A percentile compares a stretch with the other conserved stretches of the same genome.
Evolutionary conservation across 2,329 filamentous ascomycete species (phyloP).

Genomic region (Fusarium transvaalense): DNA sequence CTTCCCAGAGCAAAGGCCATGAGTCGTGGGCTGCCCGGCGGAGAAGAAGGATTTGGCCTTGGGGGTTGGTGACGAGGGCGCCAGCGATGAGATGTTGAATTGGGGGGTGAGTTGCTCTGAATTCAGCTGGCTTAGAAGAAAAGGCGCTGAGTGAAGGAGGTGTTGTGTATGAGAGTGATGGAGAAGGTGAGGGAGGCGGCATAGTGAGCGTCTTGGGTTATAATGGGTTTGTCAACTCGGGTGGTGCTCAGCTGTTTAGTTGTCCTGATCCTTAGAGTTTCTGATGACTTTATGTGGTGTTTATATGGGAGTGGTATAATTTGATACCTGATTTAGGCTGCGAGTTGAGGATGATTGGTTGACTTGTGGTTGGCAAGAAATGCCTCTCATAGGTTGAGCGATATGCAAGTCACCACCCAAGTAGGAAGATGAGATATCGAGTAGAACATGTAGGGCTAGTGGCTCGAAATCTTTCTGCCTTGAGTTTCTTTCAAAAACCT

Average conservation of each 20-base stretch:
- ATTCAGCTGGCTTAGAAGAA: slow-evolving; percentile 23
- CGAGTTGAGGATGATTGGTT: slow-evolving; percentile 32
- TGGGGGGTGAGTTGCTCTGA: slow-evolving; percentile 38
- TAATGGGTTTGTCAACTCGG: background rate
- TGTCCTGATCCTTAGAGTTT: background rate
- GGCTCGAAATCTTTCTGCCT: background rate
- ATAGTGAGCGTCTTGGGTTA: background rate
- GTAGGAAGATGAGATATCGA: too few species aligned
- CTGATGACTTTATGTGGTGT: background rate
- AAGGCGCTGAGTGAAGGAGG: slow-evolving; percentile 35
- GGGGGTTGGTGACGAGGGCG: slow-evolving; percentile 40
- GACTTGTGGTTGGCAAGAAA: slow-evolving; percentile 9
- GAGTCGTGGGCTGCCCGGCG: slow-evolving; percentile 47
- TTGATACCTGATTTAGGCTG: slow-evolving; percentile 35
- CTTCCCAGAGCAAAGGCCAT: slow-evolving; percentile 47
- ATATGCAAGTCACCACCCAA: background rate
- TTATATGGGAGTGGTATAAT: slow-evolving; percentile 13
- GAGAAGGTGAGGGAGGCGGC: slow-evolving; percentile 14
- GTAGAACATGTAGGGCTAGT: background rate
- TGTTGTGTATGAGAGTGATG: slow-evolving; percentile 33
- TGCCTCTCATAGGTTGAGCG: slow-evolving; percentile 4
- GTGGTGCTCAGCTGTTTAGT: too few species aligned
- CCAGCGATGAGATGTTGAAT: slow-evolving; percentile 45
- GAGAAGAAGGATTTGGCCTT: slow-evolving; percentile 42
- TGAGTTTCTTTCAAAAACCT: background rate